These are phyloP conservation scores for Trypanosoma lewisi DNA, from an alignment of 208 protist species.

Conservation along the genomic window DNA sequence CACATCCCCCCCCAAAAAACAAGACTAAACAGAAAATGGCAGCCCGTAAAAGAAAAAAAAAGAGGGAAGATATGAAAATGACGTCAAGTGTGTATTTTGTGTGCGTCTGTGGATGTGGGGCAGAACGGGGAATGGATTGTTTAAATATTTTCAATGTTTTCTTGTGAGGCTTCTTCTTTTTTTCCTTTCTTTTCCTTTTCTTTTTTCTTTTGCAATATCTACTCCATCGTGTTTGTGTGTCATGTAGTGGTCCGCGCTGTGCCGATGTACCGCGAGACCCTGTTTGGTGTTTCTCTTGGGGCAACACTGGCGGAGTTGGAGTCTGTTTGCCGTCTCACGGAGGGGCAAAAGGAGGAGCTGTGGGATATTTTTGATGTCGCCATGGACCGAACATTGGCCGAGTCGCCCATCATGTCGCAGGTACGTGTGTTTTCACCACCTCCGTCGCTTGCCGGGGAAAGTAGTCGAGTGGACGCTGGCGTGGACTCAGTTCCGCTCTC, in stretches of 20 bases:
- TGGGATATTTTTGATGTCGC: constrained; percentile 78
- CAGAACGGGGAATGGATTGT: no score
- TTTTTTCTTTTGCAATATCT: background rate
- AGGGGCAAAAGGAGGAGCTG: constrained; percentile 66
- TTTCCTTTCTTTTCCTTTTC: constrained; percentile 8
- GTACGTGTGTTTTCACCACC: constrained; percentile 51
- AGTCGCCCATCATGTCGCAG: constrained; percentile 53
- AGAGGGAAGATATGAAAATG: background rate
- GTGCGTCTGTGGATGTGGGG: no score
- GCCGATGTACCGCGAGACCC: constrained; percentile 73
- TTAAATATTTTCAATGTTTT: background rate
- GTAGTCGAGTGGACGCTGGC: background rate
- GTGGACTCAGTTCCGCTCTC: background rate
- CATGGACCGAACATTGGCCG: constrained; percentile 62
- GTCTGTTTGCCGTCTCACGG: constrained; percentile 35
- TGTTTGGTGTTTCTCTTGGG: constrained; percentile 67
- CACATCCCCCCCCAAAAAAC: no score
- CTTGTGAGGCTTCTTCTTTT: background rate
- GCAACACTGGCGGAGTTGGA: constrained; percentile 64
- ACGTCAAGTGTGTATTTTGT: no score
- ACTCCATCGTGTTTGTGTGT: background rate
- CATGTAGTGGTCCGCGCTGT: background rate
- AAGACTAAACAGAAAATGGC: no score
- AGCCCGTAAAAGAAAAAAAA: constrained; percentile 2
- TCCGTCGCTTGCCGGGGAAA: background rate